A percentile compares a stretch with the other conserved stretches of the same genome.
Evolutionary conservation across 768 basidiomycete species (phyloP).

Genomic region (Paxillus involutus): DNA sequence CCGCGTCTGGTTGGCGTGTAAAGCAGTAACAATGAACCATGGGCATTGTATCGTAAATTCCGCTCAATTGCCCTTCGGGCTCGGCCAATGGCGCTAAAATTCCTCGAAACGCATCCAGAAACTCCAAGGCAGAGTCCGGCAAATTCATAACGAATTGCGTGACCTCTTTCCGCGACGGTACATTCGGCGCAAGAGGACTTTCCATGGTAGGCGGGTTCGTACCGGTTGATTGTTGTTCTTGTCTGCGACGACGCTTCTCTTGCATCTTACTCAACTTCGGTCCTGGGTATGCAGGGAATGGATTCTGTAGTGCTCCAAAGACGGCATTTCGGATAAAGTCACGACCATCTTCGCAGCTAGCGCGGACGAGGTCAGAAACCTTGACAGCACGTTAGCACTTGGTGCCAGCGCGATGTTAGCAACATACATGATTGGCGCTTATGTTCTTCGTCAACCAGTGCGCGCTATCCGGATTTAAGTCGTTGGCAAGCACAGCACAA

Average conservation of each 20-base stretch:
- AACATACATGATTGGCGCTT: slow-evolving; percentile 68
- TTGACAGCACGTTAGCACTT: slow-evolving; percentile 10
- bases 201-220: slow-evolving; percentile 1
- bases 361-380: slow-evolving; percentile 70
- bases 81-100: slow-evolving; percentile 47
- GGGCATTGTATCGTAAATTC: slow-evolving; percentile 60
- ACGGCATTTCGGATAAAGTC: slow-evolving; percentile 74
- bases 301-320: slow-evolving; percentile 52
- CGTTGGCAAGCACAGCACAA: slow-evolving; percentile 87
- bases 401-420: background rate
- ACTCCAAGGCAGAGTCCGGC: slow-evolving; percentile 86
- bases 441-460: slow-evolving; percentile 78
- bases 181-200: slow-evolving; percentile 5
- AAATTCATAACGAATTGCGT: slow-evolving; percentile 98
- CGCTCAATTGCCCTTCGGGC: slow-evolving; percentile 43
- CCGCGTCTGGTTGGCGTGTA: slow-evolving; percentile 75
- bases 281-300: slow-evolving; percentile 61
- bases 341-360: slow-evolving; percentile 82
- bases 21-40: slow-evolving; percentile 97
- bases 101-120: slow-evolving; percentile 87
- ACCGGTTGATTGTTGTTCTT: slow-evolving; percentile 18
- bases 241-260: slow-evolving; percentile 41
- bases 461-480: slow-evolving; percentile 87
- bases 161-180: slow-evolving; percentile 53
- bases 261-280: slow-evolving; percentile 34